A percentile compares a stretch with the other conserved stretches of the same genome.
Evolutionary conservation across 768 basidiomycete genomes (phyloP).

Genomic region (Thelephora aurantiotincta): DNA sequence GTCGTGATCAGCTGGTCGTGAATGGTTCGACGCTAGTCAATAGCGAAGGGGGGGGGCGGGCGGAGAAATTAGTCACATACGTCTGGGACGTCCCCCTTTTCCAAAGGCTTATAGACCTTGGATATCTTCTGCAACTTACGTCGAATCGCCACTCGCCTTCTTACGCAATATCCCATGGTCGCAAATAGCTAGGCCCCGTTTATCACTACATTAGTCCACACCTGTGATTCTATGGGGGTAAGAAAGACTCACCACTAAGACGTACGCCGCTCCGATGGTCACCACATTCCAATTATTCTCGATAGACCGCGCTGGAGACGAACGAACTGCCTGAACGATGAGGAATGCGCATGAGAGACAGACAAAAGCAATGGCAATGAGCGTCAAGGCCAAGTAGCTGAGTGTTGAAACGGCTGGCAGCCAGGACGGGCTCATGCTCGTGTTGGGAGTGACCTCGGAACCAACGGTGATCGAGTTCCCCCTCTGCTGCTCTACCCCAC

Average conservation of each 20-base stretch:
- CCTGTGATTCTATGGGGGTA: not conserved
- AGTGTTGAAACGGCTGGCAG: constrained; percentile 37
- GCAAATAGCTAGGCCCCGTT: constrained; percentile 25
- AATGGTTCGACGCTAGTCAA: not conserved
- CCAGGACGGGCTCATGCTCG: constrained; percentile 8
- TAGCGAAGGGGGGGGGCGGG: not conserved
- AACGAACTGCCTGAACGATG: constrained; percentile 61
- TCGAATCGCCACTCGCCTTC: constrained; percentile 54
- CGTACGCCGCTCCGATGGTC: constrained; percentile 57
- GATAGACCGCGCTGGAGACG: constrained; percentile 39
- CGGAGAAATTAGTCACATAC: constrained; percentile 20
- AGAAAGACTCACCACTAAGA: constrained; percentile 38
- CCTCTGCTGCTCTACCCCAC: too few relatives aligned
- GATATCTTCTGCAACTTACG: constrained; percentile 54
- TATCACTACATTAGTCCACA: not conserved
- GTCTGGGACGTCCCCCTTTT: constrained; percentile 43
- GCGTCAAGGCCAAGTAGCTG: constrained; percentile 28
- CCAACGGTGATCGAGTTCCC: too few relatives aligned
- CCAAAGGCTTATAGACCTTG: constrained; percentile 38
- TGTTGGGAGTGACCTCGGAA: not conserved
- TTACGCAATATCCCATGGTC: constrained; percentile 50
- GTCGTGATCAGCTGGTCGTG: not conserved
- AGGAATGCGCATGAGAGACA: constrained; percentile 52
- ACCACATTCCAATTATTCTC: constrained; percentile 51
- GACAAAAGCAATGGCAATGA: constrained; percentile 23